Evolutionary conservation across 495 filamentous ascomycete genomes (phyloP), one percentile per base, ranked within the genome.

Genomic region (Podospora conica): DNA sequence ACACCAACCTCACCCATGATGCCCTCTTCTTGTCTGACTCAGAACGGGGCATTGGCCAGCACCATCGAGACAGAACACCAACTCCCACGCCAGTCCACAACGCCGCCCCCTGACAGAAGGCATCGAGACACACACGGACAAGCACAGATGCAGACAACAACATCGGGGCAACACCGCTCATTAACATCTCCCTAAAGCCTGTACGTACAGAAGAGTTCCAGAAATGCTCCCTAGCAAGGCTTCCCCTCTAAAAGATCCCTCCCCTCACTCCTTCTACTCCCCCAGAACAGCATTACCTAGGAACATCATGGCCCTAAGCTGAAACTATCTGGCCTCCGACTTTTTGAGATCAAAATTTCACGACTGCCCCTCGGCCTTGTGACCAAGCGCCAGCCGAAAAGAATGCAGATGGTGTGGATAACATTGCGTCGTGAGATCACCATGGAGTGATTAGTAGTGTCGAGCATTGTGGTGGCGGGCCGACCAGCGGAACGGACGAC

Each of bases 151-250:
- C 25, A 27, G 25, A 18, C 33, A 40, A n/a, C 5, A 6, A n/a
- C 1, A 48, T 48, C 18, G 40, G 40, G 40, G 40, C 40, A 48
- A 33, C 40, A n/a, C 40, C 40, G n/a, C 40, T 48, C 40, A 48
- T 48, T 48, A 48, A 6, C 40, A 1, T n/a, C 40, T 48, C 18
- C 7, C 40, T 48, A 48, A 48, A 2, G 18, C 40, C 40, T 48
- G 40, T 48, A 48, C 40, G 40, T 48, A 48, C 40, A 48, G 70
- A 68, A 71, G 70, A 67, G 68, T 70, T 69, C 55, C 68, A 60
- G 59, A 70, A 53, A 65, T 71, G 27, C 70, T 70, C 68, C 70
- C 68, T 72, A 70, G 66, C 70, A 70, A 27, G 59, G 70, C 62
- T 53, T 58, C 64, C n/a, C n/a, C 63, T 20, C 63, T 63, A 68